Evolutionary conservation across 257 asterid genomes (phyloP), one percentile per base, ranked within the genome.

Genomic region (Scutellaria baicalensis): DNA sequence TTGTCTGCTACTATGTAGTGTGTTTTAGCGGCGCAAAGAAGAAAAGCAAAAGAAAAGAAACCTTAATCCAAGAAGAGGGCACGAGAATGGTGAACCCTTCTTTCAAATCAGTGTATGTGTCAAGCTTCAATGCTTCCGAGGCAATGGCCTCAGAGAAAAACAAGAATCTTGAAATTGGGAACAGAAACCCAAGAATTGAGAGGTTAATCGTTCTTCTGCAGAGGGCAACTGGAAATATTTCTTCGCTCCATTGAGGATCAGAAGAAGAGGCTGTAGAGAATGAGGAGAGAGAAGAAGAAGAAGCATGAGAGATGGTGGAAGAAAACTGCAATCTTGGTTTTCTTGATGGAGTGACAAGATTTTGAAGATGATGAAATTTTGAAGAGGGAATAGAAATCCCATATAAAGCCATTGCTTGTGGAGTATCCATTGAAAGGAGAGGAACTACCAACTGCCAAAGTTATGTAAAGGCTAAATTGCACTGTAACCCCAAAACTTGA

Each of bases 41-140:
- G 4, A 5, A 2, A 1, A 23, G 2, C 27, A 2, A 27, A 27
- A 27, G 8, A 13, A 33, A 35, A 13, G 3, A 35, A 27, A 90
- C 96, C 96, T 90, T 86, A 64, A 40, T 79, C 95, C 91, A 93
- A 36, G 97, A 91, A 75, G 89, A 73, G 23, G 98, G 98, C 31
- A 78, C 74, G 74, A 93, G 94, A 71, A 93, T 85, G 64, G 92
- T 82, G 83, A 93, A 93, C 8, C 97, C 97, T 68, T 88, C 78
- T 12, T 66, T 60, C 16, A 85, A 49, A 81, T 93, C 95, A 1
- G 88, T 81, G 82, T 87, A 93, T 77, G 83, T 82, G 33, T 80
- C 65, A 36, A 93, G 94, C 70, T 88, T 85, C 74, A 82, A 40
- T 11, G 65, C 71, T 64, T 86, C 77, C 31, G 77, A 73, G 2